Base-by-base conservation (phyloP, 2,329 filamentous ascomycete genomes). In the Thelonectria olida region DNA sequence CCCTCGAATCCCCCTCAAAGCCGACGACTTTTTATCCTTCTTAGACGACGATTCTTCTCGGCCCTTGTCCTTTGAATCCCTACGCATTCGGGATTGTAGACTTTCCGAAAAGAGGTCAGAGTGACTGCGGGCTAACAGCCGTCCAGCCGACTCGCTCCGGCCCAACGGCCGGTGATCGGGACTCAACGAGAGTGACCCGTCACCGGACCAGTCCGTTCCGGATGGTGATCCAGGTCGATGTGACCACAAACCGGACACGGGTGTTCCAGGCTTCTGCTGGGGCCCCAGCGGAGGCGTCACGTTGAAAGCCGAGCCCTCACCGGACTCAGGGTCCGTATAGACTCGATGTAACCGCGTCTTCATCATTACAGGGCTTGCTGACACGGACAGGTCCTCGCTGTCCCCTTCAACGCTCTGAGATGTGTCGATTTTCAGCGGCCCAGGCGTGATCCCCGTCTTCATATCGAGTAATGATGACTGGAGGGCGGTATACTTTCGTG, bases 381-480 rank as follows among this genome's bases (percentile, higher is more conserved):
- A 76, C 55, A 76, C 68, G 17, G 78, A 76, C 8, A 78, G 71
- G 15, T 72, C 60, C 20, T 82, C 80, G 20, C 67, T 64, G 8
- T 82, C 72, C 4, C 62, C 62, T 38, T 73, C 70, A 3, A 64
- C 45, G 1, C 63, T 54, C 28, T 60, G 64, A 7, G 69, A 56
- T 25, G 70, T 66, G 28, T 72, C 68, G 34, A 68, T 67, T 31
- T 59, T 61, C 42, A 70, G 61, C 15, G 62, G 66, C 8, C 62
- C 61, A 17, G 65, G 65, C 9, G 61, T 66, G 34, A 71, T 61
- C 20, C 74, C 76, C 7, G 78, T 76, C 62, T 79, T 77, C 74
- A 84, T 76, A 51, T 85, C 82, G 41, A 85, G 70, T 5, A 86
- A 67, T 2, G 79, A 79, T 8, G 80, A 81, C 71, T 88, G 82